Evolutionary conservation across 805 yeast genomes (phyloP).

Genomic region (Candida yuanshanica): DNA sequence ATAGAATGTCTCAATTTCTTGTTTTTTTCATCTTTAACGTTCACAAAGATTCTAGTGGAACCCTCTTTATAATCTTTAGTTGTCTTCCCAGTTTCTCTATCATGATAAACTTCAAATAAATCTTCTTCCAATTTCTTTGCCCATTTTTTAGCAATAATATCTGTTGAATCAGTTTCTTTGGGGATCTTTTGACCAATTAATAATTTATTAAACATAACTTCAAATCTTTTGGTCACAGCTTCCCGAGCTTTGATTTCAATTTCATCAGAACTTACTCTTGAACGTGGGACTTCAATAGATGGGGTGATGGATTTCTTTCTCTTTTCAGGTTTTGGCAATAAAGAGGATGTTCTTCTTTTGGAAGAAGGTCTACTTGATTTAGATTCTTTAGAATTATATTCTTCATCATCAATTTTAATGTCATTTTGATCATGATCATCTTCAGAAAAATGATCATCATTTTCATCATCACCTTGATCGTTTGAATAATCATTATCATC

Average conservation of each 20-base stretch:
- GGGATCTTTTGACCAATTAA: constrained; percentile 29
- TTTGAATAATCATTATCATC: constrained; percentile 4
- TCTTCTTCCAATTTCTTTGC: constrained; percentile 48
- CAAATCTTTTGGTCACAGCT: constrained; percentile 42
- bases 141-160: constrained; percentile 37
- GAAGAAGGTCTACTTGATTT: background rate
- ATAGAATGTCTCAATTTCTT: constrained; percentile 52
- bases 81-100: constrained; percentile 16
- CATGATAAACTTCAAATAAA: constrained; percentile 35
- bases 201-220: constrained; percentile 42
- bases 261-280: constrained; percentile 1
- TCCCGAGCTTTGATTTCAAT: constrained; percentile 23
- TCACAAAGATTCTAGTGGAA: constrained; percentile 61
- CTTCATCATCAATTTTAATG: constrained; percentile 2
- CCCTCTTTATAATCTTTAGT: constrained; percentile 47
- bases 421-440: constrained; percentile 3
- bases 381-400: background rate
- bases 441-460: constrained; percentile 4
- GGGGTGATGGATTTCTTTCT: constrained; percentile 3
- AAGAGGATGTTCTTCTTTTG: constrained; percentile 1
- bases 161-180: constrained; percentile 26
- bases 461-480: constrained; percentile 2
- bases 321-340: constrained; percentile 3
- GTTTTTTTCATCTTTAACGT: constrained; percentile 56
- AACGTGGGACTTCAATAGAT: background rate